Evolutionary conservation across 2,329 filamentous ascomycete species (phyloP), one percentile per base, ranked within the genome.

Genomic region (Fusarium algeriense): DNA sequence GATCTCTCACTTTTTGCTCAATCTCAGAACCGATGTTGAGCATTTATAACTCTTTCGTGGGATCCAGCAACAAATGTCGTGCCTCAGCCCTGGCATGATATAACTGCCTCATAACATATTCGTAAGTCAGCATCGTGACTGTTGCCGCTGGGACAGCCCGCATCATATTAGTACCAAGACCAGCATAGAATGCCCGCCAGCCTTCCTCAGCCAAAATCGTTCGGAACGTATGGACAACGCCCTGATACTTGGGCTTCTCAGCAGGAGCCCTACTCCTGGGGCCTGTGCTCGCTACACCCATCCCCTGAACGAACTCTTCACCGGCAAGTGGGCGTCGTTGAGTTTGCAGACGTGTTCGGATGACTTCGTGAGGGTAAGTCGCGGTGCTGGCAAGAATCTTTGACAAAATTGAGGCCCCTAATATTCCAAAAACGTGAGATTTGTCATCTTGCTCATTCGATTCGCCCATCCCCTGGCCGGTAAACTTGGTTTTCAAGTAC

Each of bases 111-210:
- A 90, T 90, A 53, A 86, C 83, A 75, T 92, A 96, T 83, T 99
- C 96, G 78, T 97, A 99, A 15, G 95, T 98, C 78, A 98, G 86
- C 92, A 99, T 97, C 6, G 96, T 99, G 30, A 97, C 97, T 77
- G 97, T 97, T 23, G 96, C 95, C 26, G 96, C 94, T 35, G 96
- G 96, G 15, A 99, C 92, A 11, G 96, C 96, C 61, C 96, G 89
- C 86, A 98, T 94, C 90, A 99, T 93, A 82, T 99, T 99, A 52
- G 95, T 97, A 40, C 96, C 96, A 86, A 99, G 94, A 38, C 96
- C 96, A 28, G 95, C 95, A 80, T 99, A 99, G 77, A 99, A 98
- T 6, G 95, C 95, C 69, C 92, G 88, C 95, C 95, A 98, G 10
- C 96, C 96, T 81, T 99, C 96, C 81, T 99, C 96, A 37, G 85